These are phyloP conservation scores for Galerina sulciceps DNA, from an alignment of 768 basidiomycete species.

Conservation along the genomic window DNA sequence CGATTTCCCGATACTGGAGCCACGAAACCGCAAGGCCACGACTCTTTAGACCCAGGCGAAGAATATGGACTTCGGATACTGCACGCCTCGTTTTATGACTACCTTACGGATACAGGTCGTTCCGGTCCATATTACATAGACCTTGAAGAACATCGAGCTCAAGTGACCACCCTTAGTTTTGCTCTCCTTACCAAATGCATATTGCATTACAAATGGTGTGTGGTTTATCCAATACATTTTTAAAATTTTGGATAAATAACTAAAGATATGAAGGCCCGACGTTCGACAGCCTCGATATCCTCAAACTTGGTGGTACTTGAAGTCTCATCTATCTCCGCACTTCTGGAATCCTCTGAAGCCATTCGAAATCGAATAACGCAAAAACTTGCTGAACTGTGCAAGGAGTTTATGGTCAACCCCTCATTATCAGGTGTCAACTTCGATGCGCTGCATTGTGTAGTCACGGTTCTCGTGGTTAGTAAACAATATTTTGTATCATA, in stretches of 20 bases:
- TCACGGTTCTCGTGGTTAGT: too few relatives aligned
- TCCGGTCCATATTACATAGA: slow-evolving; percentile 10
- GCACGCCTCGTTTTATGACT: slow-evolving; percentile 20
- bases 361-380: too few relatives aligned
- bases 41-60: not conserved
- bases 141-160: not conserved
- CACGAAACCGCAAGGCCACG: not conserved
- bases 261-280: not conserved
- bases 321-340: not conserved
- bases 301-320: not conserved
- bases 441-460: too few relatives aligned
- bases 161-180: not conserved
- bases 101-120: slow-evolving; percentile 12
- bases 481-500: too few relatives aligned
- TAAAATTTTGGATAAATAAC: too few relatives aligned
- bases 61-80: slow-evolving; percentile 1
- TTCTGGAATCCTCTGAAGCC: not conserved
- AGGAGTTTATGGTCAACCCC: too few relatives aligned
- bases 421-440: too few relatives aligned
- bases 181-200: not conserved
- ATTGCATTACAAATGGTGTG: too few relatives aligned
- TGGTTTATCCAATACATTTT: too few relatives aligned
- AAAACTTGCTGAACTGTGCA: too few relatives aligned
- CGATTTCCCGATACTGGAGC: not conserved
- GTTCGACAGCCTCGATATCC: not conserved